phyloP scores from a whole-genome alignment of 352 stramenopile species.

The Globisporangium canariense region DNA sequence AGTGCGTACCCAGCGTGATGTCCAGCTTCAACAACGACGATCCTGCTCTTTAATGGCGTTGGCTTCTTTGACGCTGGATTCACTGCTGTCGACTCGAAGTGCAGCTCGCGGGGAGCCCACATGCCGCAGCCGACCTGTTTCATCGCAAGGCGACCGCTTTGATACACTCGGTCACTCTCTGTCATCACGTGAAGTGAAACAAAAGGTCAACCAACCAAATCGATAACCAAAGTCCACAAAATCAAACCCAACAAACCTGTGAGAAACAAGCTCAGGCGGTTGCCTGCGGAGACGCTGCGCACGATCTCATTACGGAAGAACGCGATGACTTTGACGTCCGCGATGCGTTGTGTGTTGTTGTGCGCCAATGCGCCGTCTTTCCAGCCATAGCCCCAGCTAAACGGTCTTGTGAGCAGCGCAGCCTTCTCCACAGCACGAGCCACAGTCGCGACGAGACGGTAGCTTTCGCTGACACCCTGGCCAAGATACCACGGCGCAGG shows the following conservation, averaged over 20 bases:
- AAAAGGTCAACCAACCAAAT: neutral
- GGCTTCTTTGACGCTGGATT: neutral
- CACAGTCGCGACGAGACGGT: conserved; percentile 43
- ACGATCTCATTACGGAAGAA: conserved; percentile 36
- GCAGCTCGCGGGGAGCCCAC: conserved; percentile 42
- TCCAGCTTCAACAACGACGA: conserved; percentile 47
- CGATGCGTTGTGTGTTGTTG: conserved; percentile 23
- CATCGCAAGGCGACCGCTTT: conserved; percentile 50
- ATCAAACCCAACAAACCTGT: conserved; percentile 23
- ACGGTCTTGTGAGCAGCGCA: conserved; percentile 24
- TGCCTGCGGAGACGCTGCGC: conserved; percentile 41
- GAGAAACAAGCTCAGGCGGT: conserved; percentile 63
- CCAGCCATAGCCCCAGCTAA: conserved; percentile 57
- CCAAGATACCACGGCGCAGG: conserved; percentile 22
- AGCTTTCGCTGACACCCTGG: conserved; percentile 27
- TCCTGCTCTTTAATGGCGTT: conserved; percentile 5
- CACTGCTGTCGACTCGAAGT: conserved; percentile 5
- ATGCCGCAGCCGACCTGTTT: conserved; percentile 55
- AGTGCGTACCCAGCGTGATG: conserved; percentile 56
- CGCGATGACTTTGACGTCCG: conserved; percentile 30
- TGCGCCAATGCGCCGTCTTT: conserved; percentile 46
- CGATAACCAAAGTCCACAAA: neutral
- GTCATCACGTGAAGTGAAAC: neutral
- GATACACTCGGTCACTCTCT: conserved; percentile 38
- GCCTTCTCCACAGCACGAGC: conserved; percentile 24